A percentile compares a stretch with the other conserved stretches of the same genome.
phyloP scores from a whole-genome alignment of 1,139 yeast species.

The Scheffersomyces cryptocercus region DNA sequence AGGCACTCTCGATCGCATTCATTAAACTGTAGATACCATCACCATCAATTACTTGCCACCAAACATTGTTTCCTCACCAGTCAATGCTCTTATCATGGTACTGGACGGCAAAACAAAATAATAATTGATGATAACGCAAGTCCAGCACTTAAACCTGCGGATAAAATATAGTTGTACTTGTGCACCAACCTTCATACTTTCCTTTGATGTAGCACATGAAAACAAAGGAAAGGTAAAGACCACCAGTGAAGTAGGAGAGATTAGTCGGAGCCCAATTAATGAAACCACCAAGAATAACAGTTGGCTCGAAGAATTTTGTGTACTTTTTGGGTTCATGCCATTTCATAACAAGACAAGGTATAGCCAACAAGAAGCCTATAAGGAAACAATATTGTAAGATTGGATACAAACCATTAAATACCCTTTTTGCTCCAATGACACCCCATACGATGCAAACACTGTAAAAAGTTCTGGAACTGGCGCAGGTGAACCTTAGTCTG shows the following conservation, averaged over 20 bases:
- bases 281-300: conserved; percentile 18
- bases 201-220: conserved; percentile 19
- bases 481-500: conserved; percentile 32
- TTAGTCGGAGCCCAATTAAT: conserved; percentile 17
- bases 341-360: conserved; percentile 29
- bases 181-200: conserved; percentile 16
- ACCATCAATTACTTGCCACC: conserved; percentile 13
- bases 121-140: conserved; percentile 18
- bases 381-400: conserved; percentile 36
- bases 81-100: conserved; percentile 13
- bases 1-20: conserved; percentile 5
- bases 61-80: conserved; percentile 22
- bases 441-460: conserved; percentile 37
- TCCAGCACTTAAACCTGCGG: conserved; percentile 20
- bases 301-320: conserved; percentile 18
- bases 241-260: conserved; percentile 18
- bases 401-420: conserved; percentile 34
- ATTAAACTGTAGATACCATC: neutral
- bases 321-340: conserved; percentile 14
- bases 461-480: conserved; percentile 33
- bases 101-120: conserved; percentile 21
- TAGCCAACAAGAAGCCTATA: conserved; percentile 28
- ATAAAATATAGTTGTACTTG: conserved; percentile 20
- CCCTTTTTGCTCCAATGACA: conserved; percentile 37
- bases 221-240: conserved; percentile 13